A percentile compares a stretch with the other conserved stretches of the same genome.
Conservation (phyloP, 2,329 filamentous ascomycete species). For the Cordyceps cicadae region DNA sequence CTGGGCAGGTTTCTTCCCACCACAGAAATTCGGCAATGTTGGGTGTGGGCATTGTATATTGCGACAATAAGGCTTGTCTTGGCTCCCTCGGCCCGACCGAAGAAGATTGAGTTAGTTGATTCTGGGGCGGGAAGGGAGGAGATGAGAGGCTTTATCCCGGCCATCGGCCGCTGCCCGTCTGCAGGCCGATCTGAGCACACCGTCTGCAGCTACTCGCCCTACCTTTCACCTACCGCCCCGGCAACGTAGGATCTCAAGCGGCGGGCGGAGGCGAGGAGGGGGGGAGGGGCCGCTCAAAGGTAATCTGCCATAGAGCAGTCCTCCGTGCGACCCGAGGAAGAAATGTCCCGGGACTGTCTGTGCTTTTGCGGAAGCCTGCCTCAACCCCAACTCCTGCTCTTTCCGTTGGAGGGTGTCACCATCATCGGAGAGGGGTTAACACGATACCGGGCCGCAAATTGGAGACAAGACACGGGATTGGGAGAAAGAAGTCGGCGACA, state of each 20-base stretch:
- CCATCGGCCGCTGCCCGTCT: not conserved
- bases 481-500: too few relatives aligned
- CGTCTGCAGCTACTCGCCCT: conserved; percentile 4
- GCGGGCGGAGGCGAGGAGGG: too few relatives aligned
- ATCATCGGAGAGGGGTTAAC: not conserved
- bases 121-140: not conserved
- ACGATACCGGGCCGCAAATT: not conserved
- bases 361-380: not conserved
- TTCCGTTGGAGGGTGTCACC: not conserved
- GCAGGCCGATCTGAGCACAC: not conserved
- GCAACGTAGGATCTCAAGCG: not conserved
- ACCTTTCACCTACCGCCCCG: not conserved
- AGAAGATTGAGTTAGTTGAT: not conserved
- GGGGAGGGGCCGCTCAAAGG: not conserved
- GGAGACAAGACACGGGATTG: not conserved
- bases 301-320: not conserved
- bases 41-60: not conserved
- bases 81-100: not conserved
- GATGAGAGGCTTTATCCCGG: not conserved
- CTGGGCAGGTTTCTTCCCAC: not conserved
- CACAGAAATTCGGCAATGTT: not conserved
- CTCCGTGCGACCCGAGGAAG: not conserved
- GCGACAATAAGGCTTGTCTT: not conserved
- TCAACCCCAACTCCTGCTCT: not conserved
- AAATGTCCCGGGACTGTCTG: not conserved